Conservation (phyloP, 352 stramenopile genomes). For the Pythium brachiatum region DNA sequence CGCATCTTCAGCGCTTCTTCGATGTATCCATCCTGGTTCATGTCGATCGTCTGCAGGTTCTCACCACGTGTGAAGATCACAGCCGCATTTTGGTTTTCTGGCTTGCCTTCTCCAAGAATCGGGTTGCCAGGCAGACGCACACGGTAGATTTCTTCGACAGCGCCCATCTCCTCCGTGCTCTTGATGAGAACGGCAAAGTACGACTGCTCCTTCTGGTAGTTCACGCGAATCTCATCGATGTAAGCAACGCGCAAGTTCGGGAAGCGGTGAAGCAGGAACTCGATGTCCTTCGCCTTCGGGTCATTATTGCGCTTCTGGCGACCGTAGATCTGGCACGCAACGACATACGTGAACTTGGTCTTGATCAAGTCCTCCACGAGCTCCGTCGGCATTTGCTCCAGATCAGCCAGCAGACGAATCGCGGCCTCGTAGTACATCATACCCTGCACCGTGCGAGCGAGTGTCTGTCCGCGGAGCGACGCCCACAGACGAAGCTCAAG, state of each 20-base stretch:
- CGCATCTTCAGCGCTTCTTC: slow-evolving; percentile 99
- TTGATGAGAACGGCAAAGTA: slow-evolving; percentile 99
- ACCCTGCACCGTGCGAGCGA: slow-evolving; percentile 96
- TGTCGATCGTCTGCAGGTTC: slow-evolving; percentile 99
- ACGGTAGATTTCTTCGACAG: slow-evolving; percentile 93
- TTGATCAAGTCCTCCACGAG: slow-evolving; percentile 96
- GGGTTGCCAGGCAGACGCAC: slow-evolving; percentile 98
- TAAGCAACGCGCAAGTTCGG: slow-evolving; percentile 97
- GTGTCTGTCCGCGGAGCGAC: slow-evolving; percentile 96
- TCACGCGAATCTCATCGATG: slow-evolving; percentile 97
- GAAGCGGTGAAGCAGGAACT: slow-evolving; percentile 96
- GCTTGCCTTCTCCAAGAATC: slow-evolving; percentile 98
- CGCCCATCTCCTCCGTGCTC: slow-evolving; percentile 63
- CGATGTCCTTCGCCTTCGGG: slow-evolving; percentile 98
- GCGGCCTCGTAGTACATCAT: slow-evolving; percentile 99
- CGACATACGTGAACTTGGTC: slow-evolving; percentile 99
- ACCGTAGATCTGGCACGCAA: slow-evolving; percentile 98
- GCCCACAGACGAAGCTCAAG: slow-evolving; percentile 96
- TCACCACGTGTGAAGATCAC: slow-evolving; percentile 98
- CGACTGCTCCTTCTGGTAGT: slow-evolving; percentile 92
- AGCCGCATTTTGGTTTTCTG: slow-evolving; percentile 99
- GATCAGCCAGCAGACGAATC: slow-evolving; percentile 94
- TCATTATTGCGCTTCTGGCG: slow-evolving; percentile 98
- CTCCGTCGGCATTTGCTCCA: slow-evolving; percentile 90
- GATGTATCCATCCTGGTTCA: slow-evolving; percentile 99